Percentiles rank a stretch among this genome's conserved stretches.
Conservation (phyloP, 495 filamentous ascomycete genomes). For the Penicillium taxi region DNA sequence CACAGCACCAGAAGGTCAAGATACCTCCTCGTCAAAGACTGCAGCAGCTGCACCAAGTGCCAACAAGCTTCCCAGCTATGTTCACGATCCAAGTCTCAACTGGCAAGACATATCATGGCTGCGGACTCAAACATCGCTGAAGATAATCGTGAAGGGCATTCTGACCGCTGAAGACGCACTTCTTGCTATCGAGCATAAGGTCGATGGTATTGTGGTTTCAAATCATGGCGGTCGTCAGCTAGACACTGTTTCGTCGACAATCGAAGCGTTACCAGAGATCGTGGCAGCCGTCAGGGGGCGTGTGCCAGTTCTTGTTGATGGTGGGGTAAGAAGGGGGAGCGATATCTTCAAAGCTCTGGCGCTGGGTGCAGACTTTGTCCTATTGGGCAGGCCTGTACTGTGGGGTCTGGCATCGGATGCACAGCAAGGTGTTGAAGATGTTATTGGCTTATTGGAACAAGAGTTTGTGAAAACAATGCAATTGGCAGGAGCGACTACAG, state of each 20-base stretch:
- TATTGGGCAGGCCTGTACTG: conserved; percentile 7
- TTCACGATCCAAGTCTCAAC: conserved; percentile 6
- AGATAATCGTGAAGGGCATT: conserved; percentile 9
- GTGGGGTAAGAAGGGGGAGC: conserved; percentile 10
- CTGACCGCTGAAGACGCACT: conserved; percentile 6
- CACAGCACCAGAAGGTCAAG: no score
- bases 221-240: conserved; percentile 61
- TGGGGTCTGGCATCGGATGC: conserved; percentile 11
- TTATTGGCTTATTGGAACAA: conserved; percentile 9
- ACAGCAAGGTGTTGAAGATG: conserved; percentile 5
- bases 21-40: no score
- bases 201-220: conserved; percentile 54
- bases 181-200: conserved; percentile 44
- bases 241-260: conserved; percentile 51
- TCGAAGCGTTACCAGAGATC: conserved; percentile 62
- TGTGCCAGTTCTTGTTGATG: conserved; percentile 10
- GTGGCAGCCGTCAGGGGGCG: conserved; percentile 6
- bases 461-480: conserved; percentile 6
- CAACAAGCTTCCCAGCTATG: conserved; percentile 3
- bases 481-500: neutral
- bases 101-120: conserved; percentile 10
- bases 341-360: conserved; percentile 14
- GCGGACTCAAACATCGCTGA: conserved; percentile 4
- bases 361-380: conserved; percentile 7
- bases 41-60: no score